A percentile compares a stretch with the other conserved stretches of the same genome.
Evolutionary conservation across 1,284 basidiomycete genomes (phyloP).

Genomic region (Pisolithus thermaeus): DNA sequence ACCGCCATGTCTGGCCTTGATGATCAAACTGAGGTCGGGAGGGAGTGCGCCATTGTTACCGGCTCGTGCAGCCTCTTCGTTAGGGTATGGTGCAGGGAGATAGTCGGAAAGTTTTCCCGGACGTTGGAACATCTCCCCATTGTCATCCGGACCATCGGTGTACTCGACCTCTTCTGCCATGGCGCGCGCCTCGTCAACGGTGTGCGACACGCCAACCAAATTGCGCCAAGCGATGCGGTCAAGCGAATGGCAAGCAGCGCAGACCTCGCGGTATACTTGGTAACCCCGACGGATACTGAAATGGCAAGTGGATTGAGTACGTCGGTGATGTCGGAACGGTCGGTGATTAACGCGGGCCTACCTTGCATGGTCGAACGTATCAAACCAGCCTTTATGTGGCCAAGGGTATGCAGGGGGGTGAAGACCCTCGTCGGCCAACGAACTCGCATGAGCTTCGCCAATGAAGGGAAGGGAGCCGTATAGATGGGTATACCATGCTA

Average conservation of each 20-base stretch:
- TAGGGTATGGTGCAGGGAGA: conserved; percentile 93
- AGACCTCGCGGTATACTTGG: conserved; percentile 99
- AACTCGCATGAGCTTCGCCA: conserved; percentile 85
- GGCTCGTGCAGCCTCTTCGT: conserved; percentile 96
- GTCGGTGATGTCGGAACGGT: conserved; percentile 4
- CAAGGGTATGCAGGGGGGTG: conserved; percentile 89
- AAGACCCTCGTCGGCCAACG: conserved; percentile 89
- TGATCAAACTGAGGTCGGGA: conserved; percentile 95
- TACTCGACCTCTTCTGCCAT: conserved; percentile 99
- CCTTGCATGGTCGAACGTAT: conserved; percentile 95
- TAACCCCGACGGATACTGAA: conserved; percentile 94
- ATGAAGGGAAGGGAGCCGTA: conserved; percentile 87
- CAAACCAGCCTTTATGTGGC: conserved; percentile 83
- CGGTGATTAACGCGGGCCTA: conserved; percentile 30
- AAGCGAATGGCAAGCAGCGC: conserved; percentile 97
- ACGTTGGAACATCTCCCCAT: conserved; percentile 98
- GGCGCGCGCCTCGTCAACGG: conserved; percentile 84
- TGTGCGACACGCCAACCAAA: conserved; percentile 97
- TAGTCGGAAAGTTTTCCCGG: conserved; percentile 98
- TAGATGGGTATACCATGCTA: conserved; percentile 95
- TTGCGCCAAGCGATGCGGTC: conserved; percentile 99
- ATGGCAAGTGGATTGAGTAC: conserved; percentile 8
- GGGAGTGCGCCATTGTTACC: conserved; percentile 94
- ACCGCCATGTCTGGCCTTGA: conserved; percentile 97
- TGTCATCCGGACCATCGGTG: conserved; percentile 90